Base-by-base conservation (phyloP, 2,329 filamentous ascomycete species). In the Sporothrix protearum region DNA sequence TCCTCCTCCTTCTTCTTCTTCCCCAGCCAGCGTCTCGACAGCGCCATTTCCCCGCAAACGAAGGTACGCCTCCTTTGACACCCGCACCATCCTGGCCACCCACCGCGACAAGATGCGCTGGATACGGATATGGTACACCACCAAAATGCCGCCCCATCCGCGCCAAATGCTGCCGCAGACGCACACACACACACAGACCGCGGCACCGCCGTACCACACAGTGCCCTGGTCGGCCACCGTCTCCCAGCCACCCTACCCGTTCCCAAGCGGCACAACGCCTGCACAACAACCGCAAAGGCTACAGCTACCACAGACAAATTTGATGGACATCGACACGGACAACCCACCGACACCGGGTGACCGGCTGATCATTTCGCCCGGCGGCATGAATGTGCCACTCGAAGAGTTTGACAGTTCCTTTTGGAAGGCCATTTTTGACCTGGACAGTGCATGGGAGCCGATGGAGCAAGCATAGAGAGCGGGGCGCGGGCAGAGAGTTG, bases 61-160 rank as follows among this genome's bases (percentile, higher is more conserved):
- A 33, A 72, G 75, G 16, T 77, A 71, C 42, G 30, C 74, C 16
- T 76, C 79, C 12, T 79, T 79, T 1, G 79, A 77, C 2, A 63
- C 59, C 47, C 78, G 76, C 42, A 76, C 78, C 8, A 73, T 79
- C 0, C 76, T 81, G 69, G 70, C 76, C 1, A 77, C 78, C 57
- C 79, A 79, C 42, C 77, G 77, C 51, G 79, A 79, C 68, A 82
- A 81, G 71, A 69, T 81, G 6, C 76, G 79, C 1, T 83, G 81
- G 81, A 80, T 83, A 19, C 74, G 79, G 22, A 78, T 80, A n/a
- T 83, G 82, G 82, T 83, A 79, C 57, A 14, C 69, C 7, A 63
- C 72, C 33, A 75, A 72, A 57, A 51, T 74, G 22, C 61, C 72
- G 10, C 25, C 47, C 16, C 61, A 64, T 14, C 63, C 53, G 53